A percentile compares a stretch with the other conserved stretches of the same genome.
Conservation (phyloP, 768 basidiomycete genomes). For the Kwoniella sp. region DNA sequence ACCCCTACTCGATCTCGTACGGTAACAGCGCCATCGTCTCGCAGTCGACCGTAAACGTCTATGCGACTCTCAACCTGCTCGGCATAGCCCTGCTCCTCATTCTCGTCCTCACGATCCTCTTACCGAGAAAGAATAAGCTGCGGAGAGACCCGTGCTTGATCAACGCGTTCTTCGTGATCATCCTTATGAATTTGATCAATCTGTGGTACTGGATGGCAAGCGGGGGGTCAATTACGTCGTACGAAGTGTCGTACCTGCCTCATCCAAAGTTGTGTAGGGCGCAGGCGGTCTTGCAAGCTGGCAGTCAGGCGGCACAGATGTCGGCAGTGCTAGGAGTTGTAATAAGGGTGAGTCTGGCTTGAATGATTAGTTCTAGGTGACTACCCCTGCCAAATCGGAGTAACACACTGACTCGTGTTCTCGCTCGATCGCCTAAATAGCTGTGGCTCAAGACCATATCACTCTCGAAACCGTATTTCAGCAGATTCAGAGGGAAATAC, state of each 20-base stretch:
- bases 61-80: constrained; percentile 9
- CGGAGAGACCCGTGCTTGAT: constrained; percentile 20
- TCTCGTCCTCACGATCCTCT: constrained; percentile 3
- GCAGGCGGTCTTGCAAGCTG: constrained; percentile 20
- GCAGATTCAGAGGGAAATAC: constrained; percentile 4
- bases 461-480: constrained; percentile 10
- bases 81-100: constrained; percentile 5
- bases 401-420: too few relatives aligned
- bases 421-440: neutral
- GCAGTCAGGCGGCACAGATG: constrained; percentile 18
- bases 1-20: constrained; percentile 17
- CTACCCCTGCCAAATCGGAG: too few relatives aligned
- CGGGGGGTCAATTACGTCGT: neutral
- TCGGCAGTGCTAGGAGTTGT: constrained; percentile 13
- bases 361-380: too few relatives aligned
- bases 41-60: neutral
- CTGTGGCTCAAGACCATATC: constrained; percentile 23
- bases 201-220: constrained; percentile 10
- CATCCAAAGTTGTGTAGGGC: constrained; percentile 15
- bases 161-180: constrained; percentile 24
- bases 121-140: constrained; percentile 4
- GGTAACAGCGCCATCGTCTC: constrained; percentile 11
- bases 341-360: constrained; percentile 11
- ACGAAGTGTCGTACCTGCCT: constrained; percentile 10
- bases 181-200: constrained; percentile 16